These are phyloP conservation scores for Pterocarpus macrocarpus DNA, from an alignment of 306 rosid genomes.

Conservation along the genomic window DNA sequence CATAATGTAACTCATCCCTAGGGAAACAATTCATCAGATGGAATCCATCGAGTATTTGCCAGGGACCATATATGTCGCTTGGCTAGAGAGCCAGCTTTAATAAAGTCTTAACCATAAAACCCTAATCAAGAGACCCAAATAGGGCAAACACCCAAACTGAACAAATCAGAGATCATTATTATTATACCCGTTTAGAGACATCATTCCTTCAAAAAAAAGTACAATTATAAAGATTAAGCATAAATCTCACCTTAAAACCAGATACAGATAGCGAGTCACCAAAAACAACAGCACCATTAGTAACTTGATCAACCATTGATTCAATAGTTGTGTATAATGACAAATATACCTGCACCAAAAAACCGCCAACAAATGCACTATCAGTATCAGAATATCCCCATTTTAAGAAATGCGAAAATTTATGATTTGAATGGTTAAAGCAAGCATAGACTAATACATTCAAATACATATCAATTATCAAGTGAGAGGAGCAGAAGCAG, in stretches of 20 bases:
- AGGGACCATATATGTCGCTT: conserved; percentile 10
- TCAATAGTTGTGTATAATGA: conserved; percentile 82
- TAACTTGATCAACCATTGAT: conserved; percentile 81
- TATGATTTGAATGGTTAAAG: conserved; percentile 17
- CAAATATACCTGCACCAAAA: conserved; percentile 77
- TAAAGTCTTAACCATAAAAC: conserved; percentile 1
- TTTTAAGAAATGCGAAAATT: conserved; percentile 28
- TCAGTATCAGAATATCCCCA: conserved; percentile 24
- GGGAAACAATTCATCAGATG: conserved; percentile 2
- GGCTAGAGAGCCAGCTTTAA: conserved; percentile 30
- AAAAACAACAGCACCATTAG: conserved; percentile 63
- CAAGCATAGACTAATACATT: background rate
- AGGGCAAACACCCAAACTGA: conserved; percentile 17
- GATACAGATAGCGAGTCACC: conserved; percentile 79
- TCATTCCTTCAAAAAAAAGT: conserved; percentile 16
- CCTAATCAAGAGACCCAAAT: conserved; percentile 32
- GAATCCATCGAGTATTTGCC: background rate
- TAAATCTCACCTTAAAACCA: conserved; percentile 72
- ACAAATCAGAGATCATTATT: background rate
- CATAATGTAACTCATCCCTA: conserved; percentile 3
- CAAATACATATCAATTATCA: background rate
- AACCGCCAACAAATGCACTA: conserved; percentile 3
- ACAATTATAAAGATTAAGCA: conserved; percentile 15
- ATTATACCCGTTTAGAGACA: background rate
- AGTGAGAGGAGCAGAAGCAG: background rate